phyloP scores from a whole-genome alignment of 352 stramenopile species.

The Pythium chondricola region DNA sequence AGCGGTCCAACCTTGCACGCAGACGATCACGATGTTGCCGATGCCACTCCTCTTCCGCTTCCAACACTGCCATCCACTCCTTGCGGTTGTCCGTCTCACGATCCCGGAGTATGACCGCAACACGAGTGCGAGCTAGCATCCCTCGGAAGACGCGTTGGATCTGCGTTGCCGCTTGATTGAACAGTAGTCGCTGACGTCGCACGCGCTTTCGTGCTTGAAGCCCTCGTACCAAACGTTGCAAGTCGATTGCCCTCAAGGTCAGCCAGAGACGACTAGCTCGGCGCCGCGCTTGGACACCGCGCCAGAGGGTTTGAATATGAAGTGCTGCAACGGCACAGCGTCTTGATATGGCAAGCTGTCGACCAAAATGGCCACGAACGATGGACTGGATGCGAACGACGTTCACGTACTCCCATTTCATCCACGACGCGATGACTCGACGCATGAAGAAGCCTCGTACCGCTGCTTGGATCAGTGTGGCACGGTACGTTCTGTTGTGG shows the following conservation, averaged over 20 bases:
- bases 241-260: constrained; percentile 25
- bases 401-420: constrained; percentile 55
- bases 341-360: constrained; percentile 2
- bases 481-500: constrained; percentile 36
- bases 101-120: constrained; percentile 39
- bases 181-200: constrained; percentile 5
- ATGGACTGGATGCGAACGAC: constrained; percentile 56
- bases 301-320: constrained; percentile 64
- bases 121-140: constrained; percentile 29
- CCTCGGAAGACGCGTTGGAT: constrained; percentile 72
- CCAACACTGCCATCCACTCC: constrained; percentile 63
- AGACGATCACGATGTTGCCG: constrained; percentile 52
- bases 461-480: constrained; percentile 47
- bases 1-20: constrained; percentile 37
- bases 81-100: constrained; percentile 57
- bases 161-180: constrained; percentile 28
- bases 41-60: constrained; percentile 68
- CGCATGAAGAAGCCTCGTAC: constrained; percentile 51
- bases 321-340: constrained; percentile 29
- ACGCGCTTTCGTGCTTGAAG: constrained; percentile 37
- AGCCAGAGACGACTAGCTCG: constrained; percentile 53
- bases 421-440: constrained; percentile 39
- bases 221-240: constrained; percentile 54
- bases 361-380: constrained; percentile 40
- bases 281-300: constrained; percentile 36